Conservation (phyloP, 1,284 basidiomycete genomes). For the Cryptococcus hybrid region DNA sequence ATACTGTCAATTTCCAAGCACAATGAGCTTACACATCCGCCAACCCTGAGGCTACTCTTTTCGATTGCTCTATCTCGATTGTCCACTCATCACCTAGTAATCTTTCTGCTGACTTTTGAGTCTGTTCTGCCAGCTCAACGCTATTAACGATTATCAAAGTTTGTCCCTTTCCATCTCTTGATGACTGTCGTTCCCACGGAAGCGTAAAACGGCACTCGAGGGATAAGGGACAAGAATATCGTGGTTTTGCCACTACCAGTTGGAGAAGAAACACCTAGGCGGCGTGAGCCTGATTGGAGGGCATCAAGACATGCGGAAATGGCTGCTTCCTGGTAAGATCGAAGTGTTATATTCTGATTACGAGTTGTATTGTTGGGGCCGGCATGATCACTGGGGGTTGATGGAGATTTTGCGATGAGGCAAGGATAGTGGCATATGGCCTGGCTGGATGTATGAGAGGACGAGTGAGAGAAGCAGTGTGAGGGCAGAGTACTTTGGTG, state of each 20-base stretch:
- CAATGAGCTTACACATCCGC: constrained; percentile 71
- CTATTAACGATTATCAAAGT: constrained; percentile 45
- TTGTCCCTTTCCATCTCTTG: constrained; percentile 1
- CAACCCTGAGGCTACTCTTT: constrained; percentile 67
- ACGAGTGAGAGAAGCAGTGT: too few relatives aligned
- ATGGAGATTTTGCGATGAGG: too few relatives aligned
- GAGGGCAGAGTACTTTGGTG: too few relatives aligned
- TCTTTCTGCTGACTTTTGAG: constrained; percentile 67
- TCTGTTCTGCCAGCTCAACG: constrained; percentile 79
- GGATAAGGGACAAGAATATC: constrained; percentile 78
- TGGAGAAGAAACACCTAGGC: constrained; percentile 89
- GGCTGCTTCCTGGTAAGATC: constrained; percentile 89
- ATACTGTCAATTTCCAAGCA: background rate
- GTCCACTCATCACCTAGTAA: constrained; percentile 66
- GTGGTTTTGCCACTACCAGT: constrained; percentile 94
- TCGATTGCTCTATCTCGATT: constrained; percentile 91
- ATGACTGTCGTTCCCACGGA: background rate
- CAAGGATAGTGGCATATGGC: too few relatives aligned
- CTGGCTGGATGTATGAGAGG: too few relatives aligned
- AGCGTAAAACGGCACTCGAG: constrained; percentile 28
- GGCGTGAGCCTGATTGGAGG: constrained; percentile 60
- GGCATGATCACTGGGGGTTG: too few relatives aligned
- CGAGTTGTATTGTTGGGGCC: too few relatives aligned
- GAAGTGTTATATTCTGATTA: constrained; percentile 49
- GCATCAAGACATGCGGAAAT: constrained; percentile 74